These are phyloP conservation scores for Globisporangium echinulatum DNA, from an alignment of 352 stramenopile genomes.

Conservation along the genomic window DNA sequence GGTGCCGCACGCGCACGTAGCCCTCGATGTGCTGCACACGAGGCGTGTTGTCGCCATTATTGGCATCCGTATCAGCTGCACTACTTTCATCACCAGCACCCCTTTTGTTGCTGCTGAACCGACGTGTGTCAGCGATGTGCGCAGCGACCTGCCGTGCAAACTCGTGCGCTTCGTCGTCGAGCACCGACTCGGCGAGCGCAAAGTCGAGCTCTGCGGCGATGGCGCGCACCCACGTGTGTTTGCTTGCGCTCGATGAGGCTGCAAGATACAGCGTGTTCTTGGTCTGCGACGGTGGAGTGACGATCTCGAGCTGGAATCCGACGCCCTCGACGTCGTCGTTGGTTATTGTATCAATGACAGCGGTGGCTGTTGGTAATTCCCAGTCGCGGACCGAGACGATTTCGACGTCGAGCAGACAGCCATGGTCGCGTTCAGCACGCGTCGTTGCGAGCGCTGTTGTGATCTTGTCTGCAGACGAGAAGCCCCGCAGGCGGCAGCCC, in stretches of 20 bases:
- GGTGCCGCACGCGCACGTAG: conserved; percentile 36
- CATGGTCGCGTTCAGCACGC: not conserved
- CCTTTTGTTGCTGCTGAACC: not conserved
- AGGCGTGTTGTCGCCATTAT: not conserved
- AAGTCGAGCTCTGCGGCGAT: conserved; percentile 61
- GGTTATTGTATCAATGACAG: not conserved
- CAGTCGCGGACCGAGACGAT: conserved; percentile 40
- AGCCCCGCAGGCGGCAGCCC: conserved; percentile 24
- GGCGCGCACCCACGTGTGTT: conserved; percentile 45
- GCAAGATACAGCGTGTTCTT: conserved; percentile 30
- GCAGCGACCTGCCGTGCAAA: conserved; percentile 47
- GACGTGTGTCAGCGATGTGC: conserved; percentile 19
- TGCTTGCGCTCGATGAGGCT: conserved; percentile 22
- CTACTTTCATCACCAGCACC: not conserved
- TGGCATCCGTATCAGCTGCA: no score
- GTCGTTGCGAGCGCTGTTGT: not conserved
- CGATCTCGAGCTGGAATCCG: conserved; percentile 34
- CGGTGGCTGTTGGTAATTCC: conserved; percentile 15
- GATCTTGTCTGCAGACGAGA: conserved; percentile 15
- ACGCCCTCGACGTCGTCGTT: conserved; percentile 20
- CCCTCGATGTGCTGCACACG: conserved; percentile 14
- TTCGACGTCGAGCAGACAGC: conserved; percentile 24
- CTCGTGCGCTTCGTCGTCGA: conserved; percentile 46
- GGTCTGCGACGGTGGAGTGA: conserved; percentile 3
- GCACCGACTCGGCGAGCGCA: conserved; percentile 41